phyloP scores from a whole-genome alignment of 2,329 filamentous ascomycete genomes.

The Hypoxylon sp. region DNA sequence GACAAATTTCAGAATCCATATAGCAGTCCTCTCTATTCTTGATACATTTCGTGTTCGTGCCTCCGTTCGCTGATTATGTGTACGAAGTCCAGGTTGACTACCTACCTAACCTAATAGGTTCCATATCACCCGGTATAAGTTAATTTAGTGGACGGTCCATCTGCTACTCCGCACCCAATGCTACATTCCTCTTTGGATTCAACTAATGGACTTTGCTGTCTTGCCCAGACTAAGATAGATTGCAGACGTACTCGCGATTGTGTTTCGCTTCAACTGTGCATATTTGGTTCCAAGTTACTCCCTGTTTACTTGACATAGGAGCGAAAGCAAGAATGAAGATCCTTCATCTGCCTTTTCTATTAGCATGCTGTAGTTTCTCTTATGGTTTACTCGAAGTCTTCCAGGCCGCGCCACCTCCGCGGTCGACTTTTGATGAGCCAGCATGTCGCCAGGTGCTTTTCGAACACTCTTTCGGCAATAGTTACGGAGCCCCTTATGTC shows the following conservation, averaged over 20 bases:
- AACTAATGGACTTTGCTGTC: conserved; percentile 4
- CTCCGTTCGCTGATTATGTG: neutral
- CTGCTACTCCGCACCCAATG: conserved; percentile 37
- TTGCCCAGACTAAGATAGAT: neutral
- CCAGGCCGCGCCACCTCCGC: conserved; percentile 50
- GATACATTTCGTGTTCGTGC: neutral
- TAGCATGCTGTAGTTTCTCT: conserved; percentile 23
- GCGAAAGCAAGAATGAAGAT: conserved; percentile 7
- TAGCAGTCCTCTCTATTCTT: neutral
- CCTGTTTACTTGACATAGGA: neutral
- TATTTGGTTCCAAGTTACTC: neutral
- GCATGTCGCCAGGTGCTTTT: conserved; percentile 48
- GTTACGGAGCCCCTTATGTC: conserved; percentile 51
- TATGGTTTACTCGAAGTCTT: conserved; percentile 46
- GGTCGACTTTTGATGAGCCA: conserved; percentile 40
- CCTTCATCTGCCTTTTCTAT: conserved; percentile 5
- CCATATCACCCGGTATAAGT: neutral
- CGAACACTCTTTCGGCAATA: conserved; percentile 50
- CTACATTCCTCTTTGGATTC: conserved; percentile 35
- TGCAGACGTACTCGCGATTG: neutral
- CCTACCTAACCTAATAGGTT: too few species aligned
- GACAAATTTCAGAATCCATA: neutral
- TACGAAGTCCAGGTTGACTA: conserved; percentile 3
- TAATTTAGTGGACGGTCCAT: neutral
- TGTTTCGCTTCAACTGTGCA: neutral